Evolutionary conservation across 352 stramenopile species (phyloP).

Genomic region (Phytophthora citricola): DNA sequence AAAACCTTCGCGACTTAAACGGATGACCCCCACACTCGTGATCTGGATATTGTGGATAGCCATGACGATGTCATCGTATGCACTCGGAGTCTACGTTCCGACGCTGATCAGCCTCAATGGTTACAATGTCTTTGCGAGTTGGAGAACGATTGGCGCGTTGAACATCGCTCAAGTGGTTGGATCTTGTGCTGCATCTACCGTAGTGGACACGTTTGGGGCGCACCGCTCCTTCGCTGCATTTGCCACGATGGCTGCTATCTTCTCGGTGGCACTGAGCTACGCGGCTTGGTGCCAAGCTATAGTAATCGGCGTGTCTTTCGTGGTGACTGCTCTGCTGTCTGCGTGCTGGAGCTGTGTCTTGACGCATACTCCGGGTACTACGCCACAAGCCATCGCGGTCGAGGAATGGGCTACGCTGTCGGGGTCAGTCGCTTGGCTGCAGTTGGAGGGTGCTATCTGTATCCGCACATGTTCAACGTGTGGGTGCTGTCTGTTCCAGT

Average conservation of each 20-base stretch:
- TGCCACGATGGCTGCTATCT: conserved; percentile 7
- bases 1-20: conserved; percentile 9
- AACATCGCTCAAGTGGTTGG: conserved; percentile 34
- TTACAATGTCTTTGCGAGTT: conserved; percentile 44
- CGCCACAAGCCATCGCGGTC: conserved; percentile 15
- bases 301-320: conserved; percentile 18
- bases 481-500: conserved; percentile 38
- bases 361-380: conserved; percentile 27
- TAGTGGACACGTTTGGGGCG: conserved; percentile 23
- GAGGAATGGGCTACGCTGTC: conserved; percentile 38
- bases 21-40: neutral
- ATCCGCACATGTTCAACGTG: conserved; percentile 44
- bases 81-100: conserved; percentile 33
- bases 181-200: conserved; percentile 22
- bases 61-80: conserved; percentile 28
- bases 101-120: conserved; percentile 41
- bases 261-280: conserved; percentile 31
- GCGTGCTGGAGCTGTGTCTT: conserved; percentile 39
- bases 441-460: conserved; percentile 35
- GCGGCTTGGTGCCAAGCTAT: conserved; percentile 26
- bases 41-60: conserved; percentile 32
- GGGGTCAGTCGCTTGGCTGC: conserved; percentile 30
- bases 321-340: conserved; percentile 30
- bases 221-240: conserved; percentile 28
- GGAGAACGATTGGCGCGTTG: conserved; percentile 24